Evolutionary conservation across 1,139 yeast genomes (phyloP).

Genomic region (Pichia sp.): DNA sequence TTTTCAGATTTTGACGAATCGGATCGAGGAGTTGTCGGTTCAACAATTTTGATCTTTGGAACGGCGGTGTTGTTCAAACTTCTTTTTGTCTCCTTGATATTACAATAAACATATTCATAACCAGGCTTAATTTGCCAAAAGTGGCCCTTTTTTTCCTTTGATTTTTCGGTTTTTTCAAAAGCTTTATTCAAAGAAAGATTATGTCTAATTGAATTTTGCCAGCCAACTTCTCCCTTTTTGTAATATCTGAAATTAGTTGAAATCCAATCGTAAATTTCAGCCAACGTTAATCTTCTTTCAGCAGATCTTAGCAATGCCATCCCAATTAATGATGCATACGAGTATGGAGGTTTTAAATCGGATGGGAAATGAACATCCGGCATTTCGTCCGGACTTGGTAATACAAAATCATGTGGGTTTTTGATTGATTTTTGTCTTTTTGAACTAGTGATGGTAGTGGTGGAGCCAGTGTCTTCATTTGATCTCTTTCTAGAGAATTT

Average conservation of each 20-base stretch:
- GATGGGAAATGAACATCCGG: slow-evolving; percentile 26
- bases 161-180: slow-evolving; percentile 82
- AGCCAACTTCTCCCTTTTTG: slow-evolving; percentile 79
- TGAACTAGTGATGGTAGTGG: slow-evolving; percentile 16
- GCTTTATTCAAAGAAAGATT: slow-evolving; percentile 77
- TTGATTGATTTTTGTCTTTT: slow-evolving; percentile 21
- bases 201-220: slow-evolving; percentile 86
- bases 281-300: slow-evolving; percentile 69
- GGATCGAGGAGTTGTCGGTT: background rate
- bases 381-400: slow-evolving; percentile 30
- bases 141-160: slow-evolving; percentile 94
- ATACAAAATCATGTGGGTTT: slow-evolving; percentile 24
- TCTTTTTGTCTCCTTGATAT: slow-evolving; percentile 38
- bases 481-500: slow-evolving; percentile 11
- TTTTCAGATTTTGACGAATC: slow-evolving; percentile 2
- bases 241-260: slow-evolving; percentile 81
- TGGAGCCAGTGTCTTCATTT: slow-evolving; percentile 1
- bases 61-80: slow-evolving; percentile 10
- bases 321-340: slow-evolving; percentile 91
- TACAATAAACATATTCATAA: slow-evolving; percentile 73
- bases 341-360: slow-evolving; percentile 73
- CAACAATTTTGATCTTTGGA: background rate
- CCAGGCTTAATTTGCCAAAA: slow-evolving; percentile 91
- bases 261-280: slow-evolving; percentile 93
- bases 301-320: slow-evolving; percentile 88